Evolutionary conservation across 768 basidiomycete species (phyloP).

Genomic region (Collybia nuda): DNA sequence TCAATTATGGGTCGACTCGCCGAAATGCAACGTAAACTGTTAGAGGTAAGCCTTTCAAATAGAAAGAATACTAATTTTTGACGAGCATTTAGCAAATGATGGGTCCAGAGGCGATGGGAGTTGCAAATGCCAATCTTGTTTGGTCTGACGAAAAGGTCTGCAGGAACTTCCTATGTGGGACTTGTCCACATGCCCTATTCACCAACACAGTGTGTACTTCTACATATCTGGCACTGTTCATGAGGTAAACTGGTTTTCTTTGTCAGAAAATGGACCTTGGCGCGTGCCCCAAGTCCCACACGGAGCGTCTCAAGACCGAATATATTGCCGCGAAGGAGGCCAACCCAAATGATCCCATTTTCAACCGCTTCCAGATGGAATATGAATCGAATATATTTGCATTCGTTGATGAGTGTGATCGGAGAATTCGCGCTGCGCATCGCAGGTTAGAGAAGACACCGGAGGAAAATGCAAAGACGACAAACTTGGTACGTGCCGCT

Average conservation of each 20-base stretch:
- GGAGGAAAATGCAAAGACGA: slow-evolving; percentile 99
- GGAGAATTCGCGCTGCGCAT: slow-evolving; percentile 92
- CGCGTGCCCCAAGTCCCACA: slow-evolving; percentile 95
- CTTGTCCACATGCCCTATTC: slow-evolving; percentile 97
- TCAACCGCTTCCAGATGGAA: slow-evolving; percentile 88
- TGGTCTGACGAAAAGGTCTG: slow-evolving; percentile 98
- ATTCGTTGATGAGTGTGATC: slow-evolving; percentile 98
- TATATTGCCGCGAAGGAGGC: slow-evolving; percentile 79
- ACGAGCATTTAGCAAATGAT: slow-evolving; percentile 87
- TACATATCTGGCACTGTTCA: background rate
- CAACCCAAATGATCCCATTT: slow-evolving; percentile 77
- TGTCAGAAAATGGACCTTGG: slow-evolving; percentile 98
- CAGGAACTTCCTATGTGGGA: slow-evolving; percentile 96
- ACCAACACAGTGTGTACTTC: slow-evolving; percentile 84
- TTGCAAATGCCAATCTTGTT: slow-evolving; percentile 86
- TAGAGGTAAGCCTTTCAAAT: slow-evolving; percentile 34
- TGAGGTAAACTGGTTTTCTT: background rate
- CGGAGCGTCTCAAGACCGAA: slow-evolving; percentile 89
- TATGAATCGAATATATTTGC: slow-evolving; percentile 94
- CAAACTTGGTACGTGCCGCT: slow-evolving; percentile 69
- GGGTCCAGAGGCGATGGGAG: slow-evolving; percentile 99
- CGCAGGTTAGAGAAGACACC: slow-evolving; percentile 97
- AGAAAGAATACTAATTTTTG: slow-evolving; percentile 40
- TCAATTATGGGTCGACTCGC: slow-evolving; percentile 87
- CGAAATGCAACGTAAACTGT: slow-evolving; percentile 96